Percentiles rank a stretch among this genome's conserved stretches.
phyloP scores from a whole-genome alignment of 2,329 filamentous ascomycete species.

The Elsinoe perseae region DNA sequence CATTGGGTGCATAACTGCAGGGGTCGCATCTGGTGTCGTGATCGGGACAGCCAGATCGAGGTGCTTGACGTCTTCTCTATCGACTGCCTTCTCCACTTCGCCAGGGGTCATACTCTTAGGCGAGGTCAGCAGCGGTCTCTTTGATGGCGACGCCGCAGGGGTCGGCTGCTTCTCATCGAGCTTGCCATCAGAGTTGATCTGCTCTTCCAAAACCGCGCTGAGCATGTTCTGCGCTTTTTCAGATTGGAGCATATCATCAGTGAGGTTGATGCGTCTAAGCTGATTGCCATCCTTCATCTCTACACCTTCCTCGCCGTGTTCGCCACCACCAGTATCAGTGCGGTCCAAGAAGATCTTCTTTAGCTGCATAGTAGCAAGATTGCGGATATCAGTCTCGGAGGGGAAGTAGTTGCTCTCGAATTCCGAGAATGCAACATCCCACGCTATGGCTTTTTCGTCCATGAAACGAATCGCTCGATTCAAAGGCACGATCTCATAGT shows the following conservation, averaged over 20 bases:
- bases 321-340: conserved; percentile 57
- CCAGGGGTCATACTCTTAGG: conserved; percentile 23
- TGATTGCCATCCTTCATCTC: conserved; percentile 37
- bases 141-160: neutral
- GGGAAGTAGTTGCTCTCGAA: conserved; percentile 92
- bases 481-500: conserved; percentile 92
- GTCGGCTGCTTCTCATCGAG: neutral
- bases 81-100: conserved; percentile 29
- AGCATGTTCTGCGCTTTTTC: conserved; percentile 59
- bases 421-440: conserved; percentile 82
- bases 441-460: conserved; percentile 85
- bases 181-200: conserved; percentile 28
- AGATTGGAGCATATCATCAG: conserved; percentile 40
- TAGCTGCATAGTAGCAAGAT: conserved; percentile 83
- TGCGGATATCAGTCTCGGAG: conserved; percentile 88
- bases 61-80: conserved; percentile 51
- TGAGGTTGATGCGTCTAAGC: conserved; percentile 31
- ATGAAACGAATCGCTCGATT: conserved; percentile 83
- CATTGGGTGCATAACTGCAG: neutral
- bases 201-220: conserved; percentile 58
- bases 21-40: conserved; percentile 17
- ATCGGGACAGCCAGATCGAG: conserved; percentile 52
- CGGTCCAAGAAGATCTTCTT: conserved; percentile 90
- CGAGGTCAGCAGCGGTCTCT: neutral
- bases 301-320: conserved; percentile 53